These are phyloP conservation scores for Vigna reflexopilosa DNA, from an alignment of 306 rosid genomes.

Conservation along the genomic window DNA sequence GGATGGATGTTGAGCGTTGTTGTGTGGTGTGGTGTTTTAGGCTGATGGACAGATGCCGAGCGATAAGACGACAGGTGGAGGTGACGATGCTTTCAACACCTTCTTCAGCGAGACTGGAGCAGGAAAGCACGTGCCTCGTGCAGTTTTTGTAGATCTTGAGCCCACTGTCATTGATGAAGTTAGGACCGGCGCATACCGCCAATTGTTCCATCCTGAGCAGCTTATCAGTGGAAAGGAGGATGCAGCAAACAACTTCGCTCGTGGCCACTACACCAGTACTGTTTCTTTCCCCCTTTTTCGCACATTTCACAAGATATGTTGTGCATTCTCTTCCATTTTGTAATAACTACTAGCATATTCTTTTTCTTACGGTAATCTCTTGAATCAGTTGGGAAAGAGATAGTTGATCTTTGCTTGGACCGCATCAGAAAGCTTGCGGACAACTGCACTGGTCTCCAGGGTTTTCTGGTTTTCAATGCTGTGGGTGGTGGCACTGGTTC, in stretches of 20 bases:
- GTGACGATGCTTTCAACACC: conserved; percentile 89
- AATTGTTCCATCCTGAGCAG: conserved; percentile 82
- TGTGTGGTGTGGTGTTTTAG: conserved; percentile 42
- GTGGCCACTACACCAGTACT: conserved; percentile 85
- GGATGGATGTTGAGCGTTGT: conserved; percentile 5
- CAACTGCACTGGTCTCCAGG: conserved; percentile 89
- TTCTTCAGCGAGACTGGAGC: conserved; percentile 89
- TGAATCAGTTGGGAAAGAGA: conserved; percentile 82
- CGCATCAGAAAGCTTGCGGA: conserved; percentile 83
- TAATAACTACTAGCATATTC: background rate
- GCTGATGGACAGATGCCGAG: conserved; percentile 89
- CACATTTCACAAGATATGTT: background rate
- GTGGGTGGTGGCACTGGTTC: conserved; percentile 92
- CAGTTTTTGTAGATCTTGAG: conserved; percentile 84
- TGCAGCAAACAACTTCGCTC: conserved; percentile 88
- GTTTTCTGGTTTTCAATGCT: conserved; percentile 83
- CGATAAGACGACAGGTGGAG: conserved; percentile 74
- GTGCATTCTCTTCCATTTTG: background rate
- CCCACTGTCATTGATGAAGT: conserved; percentile 86
- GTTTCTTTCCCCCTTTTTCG: too few relatives aligned
- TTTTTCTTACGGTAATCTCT: background rate
- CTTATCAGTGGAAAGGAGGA: conserved; percentile 88
- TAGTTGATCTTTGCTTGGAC: conserved; percentile 81
- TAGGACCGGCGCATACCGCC: conserved; percentile 82
- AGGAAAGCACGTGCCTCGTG: conserved; percentile 86